Base-by-base conservation (phyloP, 163 green algal genomes). In the Prototheca cutis region DNA sequence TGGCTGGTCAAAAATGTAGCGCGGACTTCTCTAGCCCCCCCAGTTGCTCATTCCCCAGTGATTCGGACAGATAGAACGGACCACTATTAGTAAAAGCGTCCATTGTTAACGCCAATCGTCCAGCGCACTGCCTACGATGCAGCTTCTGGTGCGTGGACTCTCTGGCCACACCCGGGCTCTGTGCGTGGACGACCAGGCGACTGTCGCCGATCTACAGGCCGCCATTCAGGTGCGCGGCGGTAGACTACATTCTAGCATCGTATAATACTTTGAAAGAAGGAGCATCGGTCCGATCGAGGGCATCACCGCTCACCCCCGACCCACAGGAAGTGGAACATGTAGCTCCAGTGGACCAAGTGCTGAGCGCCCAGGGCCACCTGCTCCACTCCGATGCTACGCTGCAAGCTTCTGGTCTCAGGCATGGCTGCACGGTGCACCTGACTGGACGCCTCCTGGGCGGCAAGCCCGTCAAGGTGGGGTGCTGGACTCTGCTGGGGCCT, bases 391-490 rank as follows among this genome's bases (percentile, higher is more conserved):
- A 6, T 30, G 6, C 6, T 2, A 39, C 19, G 4, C 47, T 68
- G 23, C 23, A 8, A 6, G 27, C 21, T 24, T 61, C 17, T 19
- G 40, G 59, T 40, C 48, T 67, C 18, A n/a, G 3, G 15, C 8
- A 62, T 4, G 29, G 48, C 32, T 48, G 19, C 36, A 76, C 58
- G 19, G 15, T 76, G 31, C 58, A 67, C 27, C 53, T 68, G 17
- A 53, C 63, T 23, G 25, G 21, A 17, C 56, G 62, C 3, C 51
- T 76, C 49, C 54, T 18, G 3, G 69, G 69, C 18, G 69, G 69
- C n/a, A 66, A 70, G 45, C 69, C 59, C 6, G 59, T 69, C 29
- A 72, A 65, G 53, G 58, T 63, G 24, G 7, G 42, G 5, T 51
- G 42, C 17, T 8, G 8, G 36, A 45, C 42, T n/a, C 10, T 51